phyloP scores from a whole-genome alignment of 352 stramenopile species.

The Globisporangium spinosum region DNA sequence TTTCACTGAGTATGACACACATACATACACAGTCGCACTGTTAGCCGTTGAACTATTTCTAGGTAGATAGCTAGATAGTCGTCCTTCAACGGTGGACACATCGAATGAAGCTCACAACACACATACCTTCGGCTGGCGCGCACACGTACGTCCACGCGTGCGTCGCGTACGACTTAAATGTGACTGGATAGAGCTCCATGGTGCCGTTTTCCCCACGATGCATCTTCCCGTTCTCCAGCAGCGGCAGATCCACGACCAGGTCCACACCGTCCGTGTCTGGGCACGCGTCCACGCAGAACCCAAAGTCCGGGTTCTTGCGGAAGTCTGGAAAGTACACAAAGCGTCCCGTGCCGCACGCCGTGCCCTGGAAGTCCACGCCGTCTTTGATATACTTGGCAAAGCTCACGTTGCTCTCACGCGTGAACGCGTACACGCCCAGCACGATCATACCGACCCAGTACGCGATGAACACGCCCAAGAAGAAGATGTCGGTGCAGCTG shows the following conservation, averaged over 20 bases:
- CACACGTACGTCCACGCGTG: slow-evolving; percentile 68
- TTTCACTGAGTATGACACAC: slow-evolving; percentile 27
- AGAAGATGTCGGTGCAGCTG: slow-evolving; percentile 55
- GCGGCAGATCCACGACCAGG: slow-evolving; percentile 48
- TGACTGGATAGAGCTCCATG: slow-evolving; percentile 31
- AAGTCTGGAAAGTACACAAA: slow-evolving; percentile 82
- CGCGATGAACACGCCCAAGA: slow-evolving; percentile 41
- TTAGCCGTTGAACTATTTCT: neutral
- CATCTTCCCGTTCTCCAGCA: slow-evolving; percentile 25
- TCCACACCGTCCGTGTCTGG: slow-evolving; percentile 34
- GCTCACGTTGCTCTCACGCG: slow-evolving; percentile 53
- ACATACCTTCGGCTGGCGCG: slow-evolving; percentile 49
- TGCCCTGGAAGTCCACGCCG: slow-evolving; percentile 71
- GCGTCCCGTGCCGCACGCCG: slow-evolving; percentile 37
- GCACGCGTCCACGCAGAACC: slow-evolving; percentile 65
- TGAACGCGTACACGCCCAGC: slow-evolving; percentile 62
- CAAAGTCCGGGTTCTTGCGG: slow-evolving; percentile 68
- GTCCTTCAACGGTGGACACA: neutral
- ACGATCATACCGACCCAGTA: slow-evolving; percentile 83
- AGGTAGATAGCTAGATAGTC: neutral
- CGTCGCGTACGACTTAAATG: slow-evolving; percentile 66
- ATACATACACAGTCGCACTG: neutral
- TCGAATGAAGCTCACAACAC: neutral
- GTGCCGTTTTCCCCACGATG: slow-evolving; percentile 28
- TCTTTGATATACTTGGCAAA: slow-evolving; percentile 80